Evolutionary conservation across 148 eudicot genomes (phyloP).

Genomic region (Rhododendron vialii): DNA sequence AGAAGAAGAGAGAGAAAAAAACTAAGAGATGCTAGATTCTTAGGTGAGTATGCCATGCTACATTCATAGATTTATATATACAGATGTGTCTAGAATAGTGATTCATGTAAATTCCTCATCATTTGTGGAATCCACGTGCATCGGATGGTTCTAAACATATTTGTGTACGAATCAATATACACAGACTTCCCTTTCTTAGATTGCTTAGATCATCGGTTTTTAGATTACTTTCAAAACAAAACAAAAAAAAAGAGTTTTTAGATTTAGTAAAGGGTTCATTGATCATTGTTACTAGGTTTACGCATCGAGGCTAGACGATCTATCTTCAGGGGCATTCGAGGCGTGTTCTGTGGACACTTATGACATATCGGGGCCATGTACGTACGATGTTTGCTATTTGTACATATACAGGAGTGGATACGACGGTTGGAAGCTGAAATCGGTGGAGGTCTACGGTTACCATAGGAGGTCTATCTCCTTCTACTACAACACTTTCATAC

Average conservation of each 20-base stretch:
- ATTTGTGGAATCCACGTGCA: not conserved
- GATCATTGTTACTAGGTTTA: conserved; percentile 31
- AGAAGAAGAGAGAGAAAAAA: too few relatives aligned
- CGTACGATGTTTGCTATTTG: conserved; percentile 37
- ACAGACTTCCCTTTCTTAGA: too few relatives aligned
- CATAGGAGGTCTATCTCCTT: conserved; percentile 20
- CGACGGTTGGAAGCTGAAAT: conserved; percentile 45
- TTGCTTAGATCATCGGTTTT: not conserved
- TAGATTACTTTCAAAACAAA: too few relatives aligned
- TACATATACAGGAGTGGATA: conserved; percentile 49
- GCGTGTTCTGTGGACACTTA: conserved; percentile 45
- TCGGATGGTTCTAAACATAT: not conserved
- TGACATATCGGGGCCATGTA: conserved; percentile 40
- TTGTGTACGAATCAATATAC: not conserved
- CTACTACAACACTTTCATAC: conserved; percentile 28
- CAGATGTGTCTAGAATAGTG: too few relatives aligned
- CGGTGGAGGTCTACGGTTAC: conserved; percentile 26
- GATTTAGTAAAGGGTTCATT: not conserved
- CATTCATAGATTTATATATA: too few relatives aligned
- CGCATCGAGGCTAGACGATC: conserved; percentile 43
- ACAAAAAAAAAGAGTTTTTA: too few relatives aligned
- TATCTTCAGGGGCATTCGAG: conserved; percentile 35
- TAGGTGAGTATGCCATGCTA: too few relatives aligned
- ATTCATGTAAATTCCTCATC: not conserved
- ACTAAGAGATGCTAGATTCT: too few relatives aligned